phyloP scores from a whole-genome alignment of 352 stramenopile genomes.

The Peronospora belbahrii region DNA sequence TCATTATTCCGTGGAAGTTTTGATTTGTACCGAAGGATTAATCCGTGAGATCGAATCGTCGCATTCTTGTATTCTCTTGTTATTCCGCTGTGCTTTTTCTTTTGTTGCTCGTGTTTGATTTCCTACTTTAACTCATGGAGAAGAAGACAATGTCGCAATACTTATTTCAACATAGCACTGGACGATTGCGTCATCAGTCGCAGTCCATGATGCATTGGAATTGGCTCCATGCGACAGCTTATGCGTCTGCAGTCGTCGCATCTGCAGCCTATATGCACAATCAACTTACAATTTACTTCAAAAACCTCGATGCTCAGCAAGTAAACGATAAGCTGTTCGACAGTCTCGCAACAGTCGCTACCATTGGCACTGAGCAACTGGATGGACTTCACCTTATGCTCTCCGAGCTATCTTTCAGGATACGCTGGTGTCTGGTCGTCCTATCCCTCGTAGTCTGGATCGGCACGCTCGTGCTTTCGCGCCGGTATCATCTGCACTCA shows the following conservation, averaged over 20 bases:
- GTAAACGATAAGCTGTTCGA: constrained; percentile 32
- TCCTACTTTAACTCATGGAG: constrained; percentile 8
- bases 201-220: constrained; percentile 45
- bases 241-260: constrained; percentile 56
- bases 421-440: constrained; percentile 41
- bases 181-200: constrained; percentile 14
- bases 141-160: constrained; percentile 6
- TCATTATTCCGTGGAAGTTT: too few species aligned
- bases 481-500: constrained; percentile 38
- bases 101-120: constrained; percentile 4
- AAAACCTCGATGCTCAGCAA: constrained; percentile 25
- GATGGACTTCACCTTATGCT: constrained; percentile 29
- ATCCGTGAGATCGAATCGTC: too few species aligned
- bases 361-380: constrained; percentile 23
- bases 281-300: constrained; percentile 38
- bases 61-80: too few species aligned
- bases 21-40: too few species aligned
- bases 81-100: too few species aligned
- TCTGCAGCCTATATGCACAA: constrained; percentile 66
- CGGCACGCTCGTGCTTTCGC: constrained; percentile 36
- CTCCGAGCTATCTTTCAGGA: constrained; percentile 22
- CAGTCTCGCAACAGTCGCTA: constrained; percentile 21
- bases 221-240: constrained; percentile 65
- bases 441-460: constrained; percentile 39
- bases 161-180: constrained; percentile 1